Evolutionary conservation across 192 early-diverging fungal species (phyloP), one percentile per base, ranked within the genome.

Genomic region (Podila horticola): DNA sequence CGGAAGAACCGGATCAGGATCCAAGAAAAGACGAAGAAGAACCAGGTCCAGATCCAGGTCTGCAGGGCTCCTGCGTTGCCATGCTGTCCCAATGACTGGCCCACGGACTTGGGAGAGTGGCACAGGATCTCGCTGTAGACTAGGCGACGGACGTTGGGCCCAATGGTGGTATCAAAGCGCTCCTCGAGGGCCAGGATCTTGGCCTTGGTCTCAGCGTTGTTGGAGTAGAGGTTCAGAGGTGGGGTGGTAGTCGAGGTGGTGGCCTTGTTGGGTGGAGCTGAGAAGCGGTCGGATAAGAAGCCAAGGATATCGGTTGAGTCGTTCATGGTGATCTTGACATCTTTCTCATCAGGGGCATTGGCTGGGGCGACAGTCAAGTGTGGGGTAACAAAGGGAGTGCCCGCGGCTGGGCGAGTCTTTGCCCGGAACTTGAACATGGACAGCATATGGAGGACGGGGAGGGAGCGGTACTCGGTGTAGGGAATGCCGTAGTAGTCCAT

Each of bases 401-500:
- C 49, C 1, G 28, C 55, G 1, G 62, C 24, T 6, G 64, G 73
- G 11, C 12, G 51, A 0, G 36, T n/a, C 58, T 66, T 71, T 22
- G 67, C 65, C 10, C 60, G 38, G 59, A 71, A 49, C 13, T 51
- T 74, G 74, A 67, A 75, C 73, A 74, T 83, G 48, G 81, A 70
- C 34, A 72, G 34, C 26, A 71, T 63, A 22, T 84, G 82, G 11
- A 41, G 48, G n/a, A 68, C 17, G 2, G 82, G 82, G 11, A 84
- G 19, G 15, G 73, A 72, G 0, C 82, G 75, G 48, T 74, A 69
- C 45, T 84, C 82, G 48, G 69, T 58, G 20, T 81, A 81, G 10
- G 82, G 82, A 20, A 84, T 49, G 11, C 31, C 26, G 26, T 73
- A 77, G 71, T 79, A 81, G 36, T 84, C 82, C 29, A 84, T 29